A percentile compares a stretch with the other conserved stretches of the same genome.
phyloP scores from a whole-genome alignment of 495 filamentous ascomycete genomes.

The Neurospora sp. region DNA sequence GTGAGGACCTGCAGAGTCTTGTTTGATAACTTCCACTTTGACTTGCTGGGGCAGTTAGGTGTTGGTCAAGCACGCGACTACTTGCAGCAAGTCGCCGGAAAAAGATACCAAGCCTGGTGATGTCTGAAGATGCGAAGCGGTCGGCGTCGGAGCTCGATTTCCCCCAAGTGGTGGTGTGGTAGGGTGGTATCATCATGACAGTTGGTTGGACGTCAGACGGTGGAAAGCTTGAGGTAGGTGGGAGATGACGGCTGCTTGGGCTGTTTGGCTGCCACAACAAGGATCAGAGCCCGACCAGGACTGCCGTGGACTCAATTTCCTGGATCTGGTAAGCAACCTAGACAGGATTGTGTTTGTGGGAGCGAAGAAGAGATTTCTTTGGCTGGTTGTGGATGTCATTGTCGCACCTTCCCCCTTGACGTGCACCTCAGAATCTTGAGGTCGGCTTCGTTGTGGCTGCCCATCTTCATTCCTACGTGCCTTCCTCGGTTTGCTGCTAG shows the following conservation, averaged over 20 bases:
- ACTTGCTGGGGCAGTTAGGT: neutral
- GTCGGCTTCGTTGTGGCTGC: neutral
- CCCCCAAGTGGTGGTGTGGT: neutral
- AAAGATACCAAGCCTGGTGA: neutral
- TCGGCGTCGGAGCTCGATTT: neutral
- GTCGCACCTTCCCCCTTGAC: neutral
- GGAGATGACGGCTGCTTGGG: neutral
- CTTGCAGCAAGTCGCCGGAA: neutral
- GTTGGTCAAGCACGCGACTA: neutral
- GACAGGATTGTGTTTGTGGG: neutral
- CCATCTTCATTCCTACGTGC: neutral
- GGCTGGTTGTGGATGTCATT: neutral
- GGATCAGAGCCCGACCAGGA: neutral
- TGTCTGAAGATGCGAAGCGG: neutral
- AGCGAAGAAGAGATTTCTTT: neutral
- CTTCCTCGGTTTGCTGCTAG: neutral
- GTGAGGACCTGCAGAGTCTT: neutral
- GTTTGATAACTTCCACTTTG: neutral
- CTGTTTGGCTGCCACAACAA: neutral
- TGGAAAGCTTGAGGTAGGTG: neutral
- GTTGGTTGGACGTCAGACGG: neutral
- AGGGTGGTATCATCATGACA: neutral
- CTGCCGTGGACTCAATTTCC: neutral
- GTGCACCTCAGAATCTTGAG: neutral
- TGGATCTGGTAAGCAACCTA: neutral